Base-by-base conservation (phyloP, 352 stramenopile genomes). In the Hyaloperonospora brassicae region DNA sequence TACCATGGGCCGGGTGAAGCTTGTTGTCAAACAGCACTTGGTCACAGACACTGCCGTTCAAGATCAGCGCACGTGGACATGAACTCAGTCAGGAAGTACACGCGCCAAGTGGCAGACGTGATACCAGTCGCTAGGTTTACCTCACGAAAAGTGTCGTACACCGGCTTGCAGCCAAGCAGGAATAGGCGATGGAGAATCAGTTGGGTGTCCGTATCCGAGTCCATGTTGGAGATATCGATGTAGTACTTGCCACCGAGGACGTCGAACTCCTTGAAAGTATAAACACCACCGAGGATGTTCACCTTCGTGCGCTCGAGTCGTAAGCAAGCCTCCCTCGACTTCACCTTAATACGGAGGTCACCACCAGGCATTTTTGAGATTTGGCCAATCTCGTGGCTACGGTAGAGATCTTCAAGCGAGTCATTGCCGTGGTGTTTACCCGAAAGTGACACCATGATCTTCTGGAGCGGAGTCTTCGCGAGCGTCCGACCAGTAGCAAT, bases 111-210 rank as follows among this genome's bases (percentile, higher is more conserved):
- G 14, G 41, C 41, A 31, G 41, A 47, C 21, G 41, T 47, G 17
- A 47, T 30, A n/a, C 41, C 23, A n/a, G 41, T 30, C 2, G 17
- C 12, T 8, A 31, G 41, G 5, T 47, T 47, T 12, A 47, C 41
- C n/a, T 47, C 22, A n/a, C 41, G 41, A 2, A 47, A 47, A 1
- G 41, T n/a, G 41, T 47, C 41, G 14, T 47, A 47, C 12, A 47
- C 41, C 5, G 41, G 41, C 41, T 47, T 5, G 21, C 41, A 47
- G 27, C 41, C 41, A 13, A 47, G 41, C 1, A 31, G 21, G 23
- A 31, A 45, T 12, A 45, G 40, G 3, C 21, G 40, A 4, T 45
- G n/a, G 7, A 45, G n/a, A 5, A 45, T 45, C 40, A 27, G 40
- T n/a, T n/a, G n/a, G n/a, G n/a, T n/a, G n/a, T n/a, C n/a, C n/a